Conservation (phyloP, 1,284 basidiomycete species). For the Ganoderma lingzhi region DNA sequence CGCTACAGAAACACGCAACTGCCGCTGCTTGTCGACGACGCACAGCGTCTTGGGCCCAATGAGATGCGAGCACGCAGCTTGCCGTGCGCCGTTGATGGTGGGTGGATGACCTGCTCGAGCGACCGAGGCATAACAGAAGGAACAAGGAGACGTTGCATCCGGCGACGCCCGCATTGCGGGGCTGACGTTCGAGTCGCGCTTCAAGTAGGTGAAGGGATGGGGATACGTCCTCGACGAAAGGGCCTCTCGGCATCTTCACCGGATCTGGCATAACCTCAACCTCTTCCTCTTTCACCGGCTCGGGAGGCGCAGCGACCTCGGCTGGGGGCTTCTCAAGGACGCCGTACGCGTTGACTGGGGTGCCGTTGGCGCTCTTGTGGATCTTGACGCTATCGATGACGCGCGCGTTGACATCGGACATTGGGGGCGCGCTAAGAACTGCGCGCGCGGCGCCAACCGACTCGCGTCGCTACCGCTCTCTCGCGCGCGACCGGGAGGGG, state of each 20-base stretch:
- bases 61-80: slow-evolving; percentile 80
- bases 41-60: slow-evolving; percentile 97
- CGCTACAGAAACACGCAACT: slow-evolving; percentile 87
- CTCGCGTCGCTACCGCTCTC: slow-evolving; percentile 22
- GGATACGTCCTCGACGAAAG: slow-evolving; percentile 85
- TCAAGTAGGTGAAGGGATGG: slow-evolving; percentile 85
- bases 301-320: slow-evolving; percentile 10
- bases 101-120: slow-evolving; percentile 51
- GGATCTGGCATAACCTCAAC: slow-evolving; percentile 36
- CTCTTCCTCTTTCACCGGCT: slow-evolving; percentile 34
- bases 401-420: slow-evolving; percentile 62
- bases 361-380: slow-evolving; percentile 60
- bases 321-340: slow-evolving; percentile 17
- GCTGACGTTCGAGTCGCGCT: slow-evolving; percentile 66
- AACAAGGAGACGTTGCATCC: slow-evolving; percentile 84
- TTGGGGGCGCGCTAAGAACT: neutral
- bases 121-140: slow-evolving; percentile 82
- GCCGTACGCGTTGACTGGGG: slow-evolving; percentile 25
- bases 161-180: slow-evolving; percentile 68
- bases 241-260: slow-evolving; percentile 67
- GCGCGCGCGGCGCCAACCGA: neutral
- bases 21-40: slow-evolving; percentile 90
- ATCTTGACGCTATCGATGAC: slow-evolving; percentile 84
- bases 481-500: slow-evolving; percentile 18
- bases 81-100: slow-evolving; percentile 69